phyloP scores from a whole-genome alignment of 176 grass and related monocot species.

The Secale cereale region DNA sequence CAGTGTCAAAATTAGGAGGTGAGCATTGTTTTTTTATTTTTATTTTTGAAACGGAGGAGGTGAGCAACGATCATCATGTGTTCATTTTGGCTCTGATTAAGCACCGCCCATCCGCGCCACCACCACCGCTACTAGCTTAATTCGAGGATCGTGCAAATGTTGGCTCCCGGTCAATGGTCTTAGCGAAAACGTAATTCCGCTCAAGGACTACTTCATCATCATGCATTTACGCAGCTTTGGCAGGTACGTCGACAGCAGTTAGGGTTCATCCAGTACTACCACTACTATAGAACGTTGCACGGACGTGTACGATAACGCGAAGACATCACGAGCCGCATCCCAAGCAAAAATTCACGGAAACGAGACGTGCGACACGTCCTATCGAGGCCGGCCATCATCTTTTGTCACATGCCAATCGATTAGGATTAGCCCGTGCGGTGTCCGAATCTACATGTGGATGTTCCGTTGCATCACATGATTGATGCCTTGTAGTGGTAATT shows the following conservation, averaged over 20 bases:
- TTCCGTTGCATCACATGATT: conserved; percentile 16
- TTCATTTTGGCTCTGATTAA: neutral
- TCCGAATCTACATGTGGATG: neutral
- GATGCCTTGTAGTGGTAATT: neutral
- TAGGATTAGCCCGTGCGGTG: neutral
- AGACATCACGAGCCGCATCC: neutral
- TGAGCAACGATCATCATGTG: neutral
- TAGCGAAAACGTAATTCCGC: neutral
- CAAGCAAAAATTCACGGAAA: neutral
- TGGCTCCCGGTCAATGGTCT: neutral
- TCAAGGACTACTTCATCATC: neutral
- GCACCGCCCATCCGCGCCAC: no score
- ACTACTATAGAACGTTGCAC: neutral
- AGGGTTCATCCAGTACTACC: neutral
- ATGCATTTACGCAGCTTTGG: no score
- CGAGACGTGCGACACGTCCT: neutral
- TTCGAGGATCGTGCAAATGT: neutral
- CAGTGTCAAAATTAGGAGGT: no score
- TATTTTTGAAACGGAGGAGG: no score
- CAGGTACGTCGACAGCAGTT: neutral
- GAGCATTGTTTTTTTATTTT: no score
- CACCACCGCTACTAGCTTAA: neutral
- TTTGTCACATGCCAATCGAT: conserved; percentile 23
- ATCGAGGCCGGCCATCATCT: conserved; percentile 4
- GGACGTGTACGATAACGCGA: neutral